Percentiles rank a stretch among this genome's conserved stretches.
phyloP scores from a whole-genome alignment of 1,139 yeast species.

The Hanseniaspora sp. region DNA sequence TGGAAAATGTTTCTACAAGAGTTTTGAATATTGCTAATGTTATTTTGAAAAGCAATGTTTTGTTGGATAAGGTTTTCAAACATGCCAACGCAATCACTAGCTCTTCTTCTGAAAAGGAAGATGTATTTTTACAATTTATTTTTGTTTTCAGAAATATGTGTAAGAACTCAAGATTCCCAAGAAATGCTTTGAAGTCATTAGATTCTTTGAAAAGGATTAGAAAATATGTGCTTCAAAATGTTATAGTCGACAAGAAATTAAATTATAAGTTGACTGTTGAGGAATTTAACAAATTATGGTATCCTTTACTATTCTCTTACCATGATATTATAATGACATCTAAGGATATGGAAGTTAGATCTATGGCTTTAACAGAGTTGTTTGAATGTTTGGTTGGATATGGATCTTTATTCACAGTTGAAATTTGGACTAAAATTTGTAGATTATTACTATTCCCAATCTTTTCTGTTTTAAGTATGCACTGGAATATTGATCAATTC shows the following conservation, averaged over 20 bases:
- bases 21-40: slow-evolving; percentile 33
- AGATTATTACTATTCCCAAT: slow-evolving; percentile 77
- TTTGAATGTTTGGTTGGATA: slow-evolving; percentile 71
- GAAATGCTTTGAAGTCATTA: slow-evolving; percentile 65
- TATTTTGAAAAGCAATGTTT: slow-evolving; percentile 53
- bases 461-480: slow-evolving; percentile 60
- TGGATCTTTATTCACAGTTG: slow-evolving; percentile 62
- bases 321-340: slow-evolving; percentile 88
- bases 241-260: slow-evolving; percentile 41
- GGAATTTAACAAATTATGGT: slow-evolving; percentile 37
- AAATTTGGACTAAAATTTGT: slow-evolving; percentile 77
- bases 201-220: slow-evolving; percentile 62
- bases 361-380: slow-evolving; percentile 70
- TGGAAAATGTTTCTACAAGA: slow-evolving; percentile 22
- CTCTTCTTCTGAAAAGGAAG: slow-evolving; percentile 4
- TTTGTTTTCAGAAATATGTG: slow-evolving; percentile 69
- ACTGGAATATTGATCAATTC: slow-evolving; percentile 45
- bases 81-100: slow-evolving; percentile 43
- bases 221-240: slow-evolving; percentile 22
- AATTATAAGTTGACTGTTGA: slow-evolving; percentile 38
- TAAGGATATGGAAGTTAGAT: slow-evolving; percentile 85
- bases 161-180: slow-evolving; percentile 74
- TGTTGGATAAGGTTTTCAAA: slow-evolving; percentile 43
- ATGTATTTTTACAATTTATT: slow-evolving; percentile 65
- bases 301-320: slow-evolving; percentile 74